These are phyloP conservation scores for Acacia melanoxylon DNA, from an alignment of 306 rosid genomes.

Conservation along the genomic window DNA sequence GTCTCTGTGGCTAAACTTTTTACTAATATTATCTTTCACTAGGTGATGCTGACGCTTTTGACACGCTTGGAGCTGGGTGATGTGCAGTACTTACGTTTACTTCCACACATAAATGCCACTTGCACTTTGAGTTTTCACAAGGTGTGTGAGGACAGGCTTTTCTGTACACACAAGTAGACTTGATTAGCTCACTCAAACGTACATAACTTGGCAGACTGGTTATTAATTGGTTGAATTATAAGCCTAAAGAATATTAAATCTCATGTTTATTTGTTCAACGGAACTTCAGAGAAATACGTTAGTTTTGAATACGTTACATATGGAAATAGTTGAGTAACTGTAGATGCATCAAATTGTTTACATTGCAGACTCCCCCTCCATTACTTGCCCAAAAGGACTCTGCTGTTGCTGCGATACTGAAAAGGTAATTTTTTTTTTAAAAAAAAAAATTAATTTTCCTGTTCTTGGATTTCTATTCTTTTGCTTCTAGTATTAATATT, in stretches of 20 bases:
- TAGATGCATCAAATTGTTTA: constrained; percentile 20
- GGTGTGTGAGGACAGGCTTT: constrained; percentile 44
- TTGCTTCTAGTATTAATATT: constrained; percentile 12
- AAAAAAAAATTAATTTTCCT: neutral
- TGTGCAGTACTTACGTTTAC: constrained; percentile 71
- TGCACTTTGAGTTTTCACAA: constrained; percentile 76
- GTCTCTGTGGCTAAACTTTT: constrained; percentile 21
- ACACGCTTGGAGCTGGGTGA: constrained; percentile 93
- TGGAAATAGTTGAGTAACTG: constrained; percentile 10
- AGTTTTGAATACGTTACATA: neutral
- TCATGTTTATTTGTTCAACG: constrained; percentile 25
- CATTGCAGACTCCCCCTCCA: constrained; percentile 64
- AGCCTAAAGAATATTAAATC: constrained; percentile 12
- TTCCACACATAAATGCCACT: constrained; percentile 73
- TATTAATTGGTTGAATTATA: neutral
- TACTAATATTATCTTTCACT: constrained; percentile 36
- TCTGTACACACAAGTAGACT: neutral
- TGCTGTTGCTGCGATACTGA: constrained; percentile 67
- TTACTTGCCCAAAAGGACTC: constrained; percentile 67
- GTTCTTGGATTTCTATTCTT: neutral
- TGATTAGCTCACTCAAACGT: neutral
- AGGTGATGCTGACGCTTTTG: constrained; percentile 91
- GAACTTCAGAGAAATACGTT: constrained; percentile 22
- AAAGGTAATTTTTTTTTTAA: no score
- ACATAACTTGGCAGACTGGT: neutral